Evolutionary conservation across 352 stramenopile species (phyloP), one percentile per base, ranked within the genome.

Genomic region (Phytophthora fragariaefolia): DNA sequence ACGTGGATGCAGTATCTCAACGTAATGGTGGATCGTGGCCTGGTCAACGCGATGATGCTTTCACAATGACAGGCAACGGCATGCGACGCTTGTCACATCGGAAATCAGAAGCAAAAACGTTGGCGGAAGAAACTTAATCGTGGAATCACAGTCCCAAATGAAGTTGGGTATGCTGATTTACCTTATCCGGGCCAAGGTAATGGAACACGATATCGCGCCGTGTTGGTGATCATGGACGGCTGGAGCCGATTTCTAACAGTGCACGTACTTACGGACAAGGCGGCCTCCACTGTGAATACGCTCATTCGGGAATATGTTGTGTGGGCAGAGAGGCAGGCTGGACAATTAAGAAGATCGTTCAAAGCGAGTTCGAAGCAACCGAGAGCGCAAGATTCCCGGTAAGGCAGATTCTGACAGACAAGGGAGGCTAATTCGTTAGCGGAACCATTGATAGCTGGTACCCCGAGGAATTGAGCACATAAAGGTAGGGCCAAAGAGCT

Each of bases 261-360:
- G 18, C 20, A 42, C 4, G 34, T 63, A 12, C 43, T 55, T 1
- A 54, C 18, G 17, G 47, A 17, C 28, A 63, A 63, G 43, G 7
- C 6, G 15, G 7, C 43, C 3, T 18, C 30, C 1, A 40, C 32
- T 22, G 55, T 63, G 2, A 56, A 63, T 45, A 17, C 17, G n/a
- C 22, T 49, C n/a, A 42, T 63, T 13, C 56, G 38, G 20, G 43
- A 48, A 17, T 63, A 63, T 18, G 43, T 55, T 4, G 22, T 63
- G 13, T 63, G 56, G 43, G 43, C 27, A 22, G 55, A 62, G 55
- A 27, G 42, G 5, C 53, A 60, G 42, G 40, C 38, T 23, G 27
- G 40, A 17, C 40, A 45, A 55, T 55, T 17, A 63, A 51, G 13
- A 66, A 66, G 10, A 53, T 66, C 17, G 13, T 66, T 13, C 36